These are phyloP conservation scores for Raphanus hybrid DNA, from an alignment of 441 rosid species.

Conservation along the genomic window DNA sequence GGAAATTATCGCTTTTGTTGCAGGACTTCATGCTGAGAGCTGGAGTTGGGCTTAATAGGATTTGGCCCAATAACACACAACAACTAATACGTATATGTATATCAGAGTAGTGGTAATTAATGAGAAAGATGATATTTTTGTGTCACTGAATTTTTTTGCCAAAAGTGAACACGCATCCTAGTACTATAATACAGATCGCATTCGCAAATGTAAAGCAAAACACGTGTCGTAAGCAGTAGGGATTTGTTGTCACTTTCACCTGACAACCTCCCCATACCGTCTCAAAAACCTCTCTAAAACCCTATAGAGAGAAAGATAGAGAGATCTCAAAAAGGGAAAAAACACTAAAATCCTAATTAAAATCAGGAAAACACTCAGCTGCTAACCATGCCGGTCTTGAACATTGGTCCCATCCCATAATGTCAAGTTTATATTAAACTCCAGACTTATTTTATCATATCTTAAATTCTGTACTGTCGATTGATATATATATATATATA, in stretches of 20 bases:
- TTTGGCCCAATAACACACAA: slow-evolving; percentile 27
- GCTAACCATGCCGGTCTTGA: neutral
- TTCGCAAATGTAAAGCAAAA: neutral
- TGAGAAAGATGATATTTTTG: neutral
- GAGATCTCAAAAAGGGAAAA: neutral
- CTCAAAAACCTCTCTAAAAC: neutral
- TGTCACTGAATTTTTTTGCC: neutral
- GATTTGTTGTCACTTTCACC: neutral
- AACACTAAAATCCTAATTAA: neutral
- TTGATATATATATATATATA: no score
- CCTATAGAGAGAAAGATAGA: neutral
- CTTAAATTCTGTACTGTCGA: no score
- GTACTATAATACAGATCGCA: neutral
- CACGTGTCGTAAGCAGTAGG: neutral
- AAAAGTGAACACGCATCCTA: neutral
- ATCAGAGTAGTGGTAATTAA: neutral
- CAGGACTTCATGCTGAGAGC: no score
- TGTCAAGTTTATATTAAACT: no score
- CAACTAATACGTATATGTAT: slow-evolving; percentile 22
- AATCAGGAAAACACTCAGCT: neutral
- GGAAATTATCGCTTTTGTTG: no score
- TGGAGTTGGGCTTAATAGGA: no score
- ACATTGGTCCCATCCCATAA: no score
- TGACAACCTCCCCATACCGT: neutral
- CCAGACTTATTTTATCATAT: no score